Conservation (phyloP, 805 yeast genomes). For the Brettanomyces custersianus region DNA sequence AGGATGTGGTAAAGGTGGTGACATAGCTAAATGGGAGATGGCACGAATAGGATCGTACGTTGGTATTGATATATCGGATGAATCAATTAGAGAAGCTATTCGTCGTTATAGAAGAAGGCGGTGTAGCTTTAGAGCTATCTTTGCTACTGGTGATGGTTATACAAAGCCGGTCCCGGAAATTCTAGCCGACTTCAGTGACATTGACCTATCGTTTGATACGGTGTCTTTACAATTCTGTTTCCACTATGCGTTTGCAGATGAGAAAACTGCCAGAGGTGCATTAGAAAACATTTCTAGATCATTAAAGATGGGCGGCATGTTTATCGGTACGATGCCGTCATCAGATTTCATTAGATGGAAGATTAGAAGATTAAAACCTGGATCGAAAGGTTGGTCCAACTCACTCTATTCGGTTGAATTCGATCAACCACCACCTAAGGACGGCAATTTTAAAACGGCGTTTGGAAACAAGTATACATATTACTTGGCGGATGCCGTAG, state of each 20-base stretch:
- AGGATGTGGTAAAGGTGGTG: conserved; percentile 99
- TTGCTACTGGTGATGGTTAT: conserved; percentile 91
- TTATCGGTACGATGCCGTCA: conserved; percentile 92
- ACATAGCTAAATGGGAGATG: conserved; percentile 78
- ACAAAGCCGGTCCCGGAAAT: conserved; percentile 59
- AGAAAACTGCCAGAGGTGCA: conserved; percentile 64
- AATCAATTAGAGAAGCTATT: conserved; percentile 77
- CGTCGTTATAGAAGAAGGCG: conserved; percentile 53
- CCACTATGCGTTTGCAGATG: conserved; percentile 91
- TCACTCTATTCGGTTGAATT: conserved; percentile 74
- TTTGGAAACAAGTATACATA: conserved; percentile 81
- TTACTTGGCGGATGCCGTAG: conserved; percentile 86
- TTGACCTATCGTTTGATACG: conserved; percentile 69
- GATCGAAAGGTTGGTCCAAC: conserved; percentile 73
- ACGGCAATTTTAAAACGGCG: conserved; percentile 64
- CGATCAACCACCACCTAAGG: conserved; percentile 67
- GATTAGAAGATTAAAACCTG: conserved; percentile 40
- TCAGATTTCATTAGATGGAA: conserved; percentile 73
- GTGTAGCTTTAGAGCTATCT: conserved; percentile 43
- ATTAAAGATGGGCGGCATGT: conserved; percentile 73
- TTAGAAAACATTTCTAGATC: conserved; percentile 69
- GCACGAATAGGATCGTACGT: conserved; percentile 67
- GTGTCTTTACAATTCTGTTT: conserved; percentile 89
- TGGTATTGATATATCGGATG: conserved; percentile 89
- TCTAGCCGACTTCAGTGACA: conserved; percentile 55